These are phyloP conservation scores for Sarocladium oryzae DNA, from an alignment of 2,329 filamentous ascomycete genomes.

Conservation along the genomic window DNA sequence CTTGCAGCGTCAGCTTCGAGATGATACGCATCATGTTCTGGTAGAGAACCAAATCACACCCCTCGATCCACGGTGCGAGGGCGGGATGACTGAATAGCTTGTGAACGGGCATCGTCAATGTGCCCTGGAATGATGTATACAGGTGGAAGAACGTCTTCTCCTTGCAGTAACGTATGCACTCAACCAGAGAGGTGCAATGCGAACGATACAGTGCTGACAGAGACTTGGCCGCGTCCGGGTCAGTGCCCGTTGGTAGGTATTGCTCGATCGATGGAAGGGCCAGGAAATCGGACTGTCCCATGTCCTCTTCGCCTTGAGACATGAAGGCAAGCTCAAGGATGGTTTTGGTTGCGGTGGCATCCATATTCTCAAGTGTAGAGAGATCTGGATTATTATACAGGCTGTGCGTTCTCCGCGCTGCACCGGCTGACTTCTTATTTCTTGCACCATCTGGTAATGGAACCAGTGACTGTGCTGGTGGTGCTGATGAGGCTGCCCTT, in stretches of 20 bases:
- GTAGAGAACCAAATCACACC: constrained; percentile 93
- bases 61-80: constrained; percentile 86
- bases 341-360: constrained; percentile 52
- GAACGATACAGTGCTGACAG: constrained; percentile 84
- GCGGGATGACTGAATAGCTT: constrained; percentile 79
- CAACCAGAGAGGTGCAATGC: constrained; percentile 90
- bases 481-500: not conserved
- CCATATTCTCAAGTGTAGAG: constrained; percentile 50
- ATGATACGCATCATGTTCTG: constrained; percentile 95
- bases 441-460: not conserved
- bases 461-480: not conserved
- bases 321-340: constrained; percentile 55
- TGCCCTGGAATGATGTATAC: constrained; percentile 92
- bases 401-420: constrained; percentile 29
- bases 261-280: constrained; percentile 78
- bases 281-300: constrained; percentile 60
- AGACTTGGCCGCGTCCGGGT: constrained; percentile 79
- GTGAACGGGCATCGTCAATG: constrained; percentile 91
- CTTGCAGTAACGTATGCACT: constrained; percentile 92
- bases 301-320: constrained; percentile 41
- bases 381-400: constrained; percentile 56
- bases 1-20: constrained; percentile 80
- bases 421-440: not conserved
- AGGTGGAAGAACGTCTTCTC: constrained; percentile 95
- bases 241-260: constrained; percentile 75